Evolutionary conservation across 768 basidiomycete species (phyloP).

Genomic region (Leccinum fibrillosum): DNA sequence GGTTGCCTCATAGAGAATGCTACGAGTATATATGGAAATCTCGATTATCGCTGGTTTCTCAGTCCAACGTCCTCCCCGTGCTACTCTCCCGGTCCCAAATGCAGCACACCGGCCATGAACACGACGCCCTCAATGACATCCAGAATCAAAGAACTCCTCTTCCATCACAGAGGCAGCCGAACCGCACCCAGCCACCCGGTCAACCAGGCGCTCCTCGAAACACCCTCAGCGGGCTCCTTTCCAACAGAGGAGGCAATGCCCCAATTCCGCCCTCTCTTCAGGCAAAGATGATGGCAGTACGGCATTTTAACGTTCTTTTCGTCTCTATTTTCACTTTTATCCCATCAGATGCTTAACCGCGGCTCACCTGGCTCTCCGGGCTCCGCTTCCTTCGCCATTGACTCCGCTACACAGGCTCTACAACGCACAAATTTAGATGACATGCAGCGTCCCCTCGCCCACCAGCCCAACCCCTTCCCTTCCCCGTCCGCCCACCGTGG

Average conservation of each 20-base stretch:
- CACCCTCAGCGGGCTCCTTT: slow-evolving; percentile 41
- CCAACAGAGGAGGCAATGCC: slow-evolving; percentile 44
- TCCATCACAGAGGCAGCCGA: slow-evolving; percentile 6
- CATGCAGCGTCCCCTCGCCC: slow-evolving; percentile 27
- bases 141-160: slow-evolving; percentile 3
- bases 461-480: slow-evolving; percentile 37
- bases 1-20: neutral
- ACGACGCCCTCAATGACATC: slow-evolving; percentile 5
- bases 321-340: slow-evolving; percentile 14
- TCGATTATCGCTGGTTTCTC: slow-evolving; percentile 30
- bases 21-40: slow-evolving; percentile 33
- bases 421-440: slow-evolving; percentile 35
- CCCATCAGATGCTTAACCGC: slow-evolving; percentile 46
- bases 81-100: slow-evolving; percentile 4
- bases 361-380: slow-evolving; percentile 27
- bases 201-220: slow-evolving; percentile 20
- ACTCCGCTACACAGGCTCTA: slow-evolving; percentile 40
- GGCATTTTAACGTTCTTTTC: slow-evolving; percentile 19
- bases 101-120: slow-evolving; percentile 22
- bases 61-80: slow-evolving; percentile 7
- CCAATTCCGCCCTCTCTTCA: slow-evolving; percentile 88
- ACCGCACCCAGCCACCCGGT: slow-evolving; percentile 15
- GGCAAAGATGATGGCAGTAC: slow-evolving; percentile 90
- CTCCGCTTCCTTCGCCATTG: slow-evolving; percentile 31
- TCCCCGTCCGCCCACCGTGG: slow-evolving; percentile 26